Conservation (phyloP, 1,284 basidiomycete species). For the Ustilago crameri region DNA sequence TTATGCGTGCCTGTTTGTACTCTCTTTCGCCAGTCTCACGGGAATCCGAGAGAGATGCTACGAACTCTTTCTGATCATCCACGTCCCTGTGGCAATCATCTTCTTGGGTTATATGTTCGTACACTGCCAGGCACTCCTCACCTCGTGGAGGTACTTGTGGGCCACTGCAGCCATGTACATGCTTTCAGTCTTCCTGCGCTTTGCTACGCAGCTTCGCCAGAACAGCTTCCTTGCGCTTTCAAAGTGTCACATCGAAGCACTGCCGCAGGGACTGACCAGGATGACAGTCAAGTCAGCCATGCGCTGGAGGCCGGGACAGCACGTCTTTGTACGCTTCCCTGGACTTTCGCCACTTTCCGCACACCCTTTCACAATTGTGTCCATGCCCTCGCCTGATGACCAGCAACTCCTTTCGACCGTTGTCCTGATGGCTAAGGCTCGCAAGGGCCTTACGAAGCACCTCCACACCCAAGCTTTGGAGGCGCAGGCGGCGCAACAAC, state of each 20-base stretch:
- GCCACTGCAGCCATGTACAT: constrained; percentile 47
- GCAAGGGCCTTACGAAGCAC: constrained; percentile 37
- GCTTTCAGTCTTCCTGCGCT: constrained; percentile 46
- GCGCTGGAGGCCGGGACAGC: constrained; percentile 61
- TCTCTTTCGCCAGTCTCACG: constrained; percentile 52
- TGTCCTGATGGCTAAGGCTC: constrained; percentile 51
- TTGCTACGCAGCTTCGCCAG: constrained; percentile 25
- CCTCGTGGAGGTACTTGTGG: constrained; percentile 51
- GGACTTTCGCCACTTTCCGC: constrained; percentile 40
- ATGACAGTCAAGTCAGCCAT: constrained; percentile 50
- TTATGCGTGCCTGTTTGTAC: constrained; percentile 48
- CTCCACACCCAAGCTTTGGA: constrained; percentile 19
- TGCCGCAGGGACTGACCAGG: constrained; percentile 36
- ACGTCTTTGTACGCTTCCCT: constrained; percentile 62
- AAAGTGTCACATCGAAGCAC: constrained; percentile 34
- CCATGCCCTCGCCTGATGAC: constrained; percentile 41
- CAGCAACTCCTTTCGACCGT: constrained; percentile 38
- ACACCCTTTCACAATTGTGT: constrained; percentile 64
- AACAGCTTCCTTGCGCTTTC: constrained; percentile 37
- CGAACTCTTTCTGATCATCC: constrained; percentile 63
- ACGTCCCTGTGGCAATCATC: constrained; percentile 50
- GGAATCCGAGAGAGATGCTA: constrained; percentile 58
- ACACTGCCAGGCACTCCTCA: constrained; percentile 49
- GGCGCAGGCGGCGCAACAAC: background rate
- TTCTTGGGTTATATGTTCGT: constrained; percentile 60